Evolutionary conservation across 2,329 filamentous ascomycete species (phyloP).

Genomic region (Diaporthe ilicicola): DNA sequence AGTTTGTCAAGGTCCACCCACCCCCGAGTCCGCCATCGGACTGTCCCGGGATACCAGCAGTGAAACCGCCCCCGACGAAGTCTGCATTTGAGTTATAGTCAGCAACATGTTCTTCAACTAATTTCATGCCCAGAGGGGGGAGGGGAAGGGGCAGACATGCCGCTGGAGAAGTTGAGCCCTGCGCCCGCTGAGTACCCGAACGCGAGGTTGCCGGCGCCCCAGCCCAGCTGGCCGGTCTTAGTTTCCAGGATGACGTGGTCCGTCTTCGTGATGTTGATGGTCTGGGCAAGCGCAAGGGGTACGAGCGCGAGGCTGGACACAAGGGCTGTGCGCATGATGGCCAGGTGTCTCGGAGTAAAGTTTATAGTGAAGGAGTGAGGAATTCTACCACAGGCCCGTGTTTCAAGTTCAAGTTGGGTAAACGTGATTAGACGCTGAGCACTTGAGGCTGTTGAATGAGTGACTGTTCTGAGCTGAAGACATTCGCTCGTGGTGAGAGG

Average conservation of each 20-base stretch:
- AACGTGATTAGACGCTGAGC: background rate
- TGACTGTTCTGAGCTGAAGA: background rate
- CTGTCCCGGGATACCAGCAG: constrained; percentile 1
- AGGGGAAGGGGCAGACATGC: background rate
- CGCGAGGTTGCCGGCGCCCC: constrained; percentile 7
- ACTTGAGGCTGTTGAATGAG: background rate
- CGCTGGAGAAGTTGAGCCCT: constrained; percentile 7
- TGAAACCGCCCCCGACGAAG: constrained; percentile 10
- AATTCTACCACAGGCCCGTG: too few species aligned
- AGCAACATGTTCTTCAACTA: background rate
- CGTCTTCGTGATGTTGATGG: constrained; percentile 17
- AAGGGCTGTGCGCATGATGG: background rate
- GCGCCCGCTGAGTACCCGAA: constrained; percentile 20
- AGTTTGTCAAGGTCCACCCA: constrained; percentile 12
- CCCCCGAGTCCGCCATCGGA: background rate
- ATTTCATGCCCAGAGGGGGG: background rate
- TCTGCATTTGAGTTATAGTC: background rate
- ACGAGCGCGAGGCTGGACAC: background rate
- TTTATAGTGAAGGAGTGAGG: background rate
- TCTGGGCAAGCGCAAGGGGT: background rate
- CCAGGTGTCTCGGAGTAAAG: background rate
- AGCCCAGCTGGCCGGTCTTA: constrained; percentile 3
- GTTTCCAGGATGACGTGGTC: constrained; percentile 1
- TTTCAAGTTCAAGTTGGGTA: background rate
- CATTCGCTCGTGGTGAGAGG: background rate